Percentiles rank a stretch among this genome's conserved stretches.
Conservation (phyloP, 2,329 filamentous ascomycete genomes). For the Albophoma yamanashiensis region DNA sequence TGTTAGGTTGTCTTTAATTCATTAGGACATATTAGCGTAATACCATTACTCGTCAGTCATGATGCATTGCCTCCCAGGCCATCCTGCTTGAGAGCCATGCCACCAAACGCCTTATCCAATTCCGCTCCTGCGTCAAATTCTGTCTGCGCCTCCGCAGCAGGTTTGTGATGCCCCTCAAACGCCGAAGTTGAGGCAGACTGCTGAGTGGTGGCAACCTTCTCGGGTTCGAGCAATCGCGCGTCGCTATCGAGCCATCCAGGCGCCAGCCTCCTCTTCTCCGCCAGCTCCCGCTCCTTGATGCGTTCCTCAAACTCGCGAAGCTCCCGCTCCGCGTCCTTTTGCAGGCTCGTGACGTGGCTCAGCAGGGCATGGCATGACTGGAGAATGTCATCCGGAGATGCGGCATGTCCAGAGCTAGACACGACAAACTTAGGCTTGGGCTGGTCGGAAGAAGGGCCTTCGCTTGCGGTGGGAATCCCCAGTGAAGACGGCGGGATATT, state of each 20-base stretch:
- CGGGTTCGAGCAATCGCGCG: slow-evolving; percentile 56
- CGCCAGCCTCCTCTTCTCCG: slow-evolving; percentile 69
- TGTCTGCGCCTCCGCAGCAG: neutral
- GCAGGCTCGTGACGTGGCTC: slow-evolving; percentile 60
- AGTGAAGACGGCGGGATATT: slow-evolving; percentile 52
- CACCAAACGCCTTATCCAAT: slow-evolving; percentile 47
- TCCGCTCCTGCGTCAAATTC: slow-evolving; percentile 40
- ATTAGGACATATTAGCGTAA: neutral
- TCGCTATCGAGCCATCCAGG: slow-evolving; percentile 76
- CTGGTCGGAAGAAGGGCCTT: slow-evolving; percentile 18
- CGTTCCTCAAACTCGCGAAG: slow-evolving; percentile 61
- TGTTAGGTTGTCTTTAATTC: neutral
- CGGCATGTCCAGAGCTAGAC: slow-evolving; percentile 67
- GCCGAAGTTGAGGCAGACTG: slow-evolving; percentile 12
- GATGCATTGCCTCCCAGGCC: neutral
- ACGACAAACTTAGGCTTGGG: slow-evolving; percentile 63
- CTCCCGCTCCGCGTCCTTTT: slow-evolving; percentile 55
- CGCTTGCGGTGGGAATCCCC: slow-evolving; percentile 24
- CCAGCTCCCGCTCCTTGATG: slow-evolving; percentile 55
- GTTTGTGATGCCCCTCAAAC: slow-evolving; percentile 7
- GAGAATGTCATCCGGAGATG: slow-evolving; percentile 79
- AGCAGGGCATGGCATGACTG: slow-evolving; percentile 70
- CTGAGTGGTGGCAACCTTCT: slow-evolving; percentile 31
- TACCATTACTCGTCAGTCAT: neutral
- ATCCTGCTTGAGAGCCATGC: slow-evolving; percentile 24